Base-by-base conservation (phyloP, 129 eudicot genomes). In the Apium graveolens region DNA sequence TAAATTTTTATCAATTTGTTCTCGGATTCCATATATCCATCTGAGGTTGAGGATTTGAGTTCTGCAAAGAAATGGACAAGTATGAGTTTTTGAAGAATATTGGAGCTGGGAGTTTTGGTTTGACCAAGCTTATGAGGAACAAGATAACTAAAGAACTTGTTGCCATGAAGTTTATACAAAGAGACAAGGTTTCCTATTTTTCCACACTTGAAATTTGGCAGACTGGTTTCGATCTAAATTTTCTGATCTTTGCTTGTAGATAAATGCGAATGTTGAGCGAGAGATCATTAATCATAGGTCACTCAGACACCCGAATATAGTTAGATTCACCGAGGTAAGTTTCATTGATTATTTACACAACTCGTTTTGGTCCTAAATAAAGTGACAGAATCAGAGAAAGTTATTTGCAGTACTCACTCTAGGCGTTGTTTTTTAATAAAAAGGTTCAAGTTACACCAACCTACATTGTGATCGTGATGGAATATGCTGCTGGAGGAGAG, bases 401-500 rank as follows among this genome's bases (percentile, higher is more conserved):
- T n/a, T n/a, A n/a, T n/a, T n/a, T n/a, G n/a, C n/a, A n/a, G n/a
- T n/a, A n/a, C n/a, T n/a, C n/a, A n/a, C n/a, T n/a, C n/a, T n/a
- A n/a, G n/a, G n/a, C n/a, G n/a, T n/a, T 7, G 80, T 65, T 73
- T 42, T 51, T 73, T 17, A 27, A 55, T 53, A 66, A 77, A n/a
- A 62, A 93, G 96, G 93, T 90, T 79, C 87, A 90, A 29, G 81
- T 87, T 77, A 93, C 98, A 31, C 97, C 98, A n/a, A 87, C 95
- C 27, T 95, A 93, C 84, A 87, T 93, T 55, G 98, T 90, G 57
- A 93, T 93, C 80, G 94, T 93, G 55, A 93, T 93, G 98, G 98
- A 93, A 88, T 93, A 87, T 86, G 98, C 97, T 35, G 98, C 98
- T 0, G 98, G 97, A n/a, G 98, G 98, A 43, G 97, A 91, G 91